A percentile compares a stretch with the other conserved stretches of the same genome.
Conservation (phyloP, 2,329 filamentous ascomycete genomes). For the Plenodomus tracheiphilus region DNA sequence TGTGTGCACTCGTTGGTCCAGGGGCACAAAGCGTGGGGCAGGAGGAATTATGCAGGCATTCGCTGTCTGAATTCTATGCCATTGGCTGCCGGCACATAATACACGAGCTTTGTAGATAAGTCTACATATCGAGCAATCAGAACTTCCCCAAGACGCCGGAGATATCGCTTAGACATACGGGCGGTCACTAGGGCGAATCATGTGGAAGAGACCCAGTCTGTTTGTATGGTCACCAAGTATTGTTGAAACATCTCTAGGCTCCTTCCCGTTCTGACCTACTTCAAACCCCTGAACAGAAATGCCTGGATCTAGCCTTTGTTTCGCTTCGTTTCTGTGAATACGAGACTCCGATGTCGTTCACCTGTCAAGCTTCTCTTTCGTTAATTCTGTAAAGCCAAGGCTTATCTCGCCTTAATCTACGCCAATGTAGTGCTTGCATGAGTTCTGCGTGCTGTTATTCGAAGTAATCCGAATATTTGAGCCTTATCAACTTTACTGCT, state of each 20-base stretch:
- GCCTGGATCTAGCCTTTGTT: not conserved
- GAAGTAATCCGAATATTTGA: too few relatives aligned
- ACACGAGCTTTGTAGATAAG: not conserved
- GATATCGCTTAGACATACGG: not conserved
- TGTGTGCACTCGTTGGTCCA: not conserved
- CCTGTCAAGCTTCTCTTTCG: slow-evolving; percentile 10
- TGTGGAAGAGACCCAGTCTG: not conserved
- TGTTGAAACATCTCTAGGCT: not conserved
- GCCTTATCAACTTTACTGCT: slow-evolving; percentile 25
- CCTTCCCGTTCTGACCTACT: not conserved
- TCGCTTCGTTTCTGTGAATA: not conserved
- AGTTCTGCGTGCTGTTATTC: too few relatives aligned
- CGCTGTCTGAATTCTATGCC: not conserved
- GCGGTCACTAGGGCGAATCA: not conserved
- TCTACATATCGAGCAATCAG: slow-evolving; percentile 1
- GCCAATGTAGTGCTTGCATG: slow-evolving; percentile 3
- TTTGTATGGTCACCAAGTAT: not conserved
- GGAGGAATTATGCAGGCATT: not conserved
- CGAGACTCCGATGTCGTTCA: not conserved
- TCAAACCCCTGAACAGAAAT: not conserved
- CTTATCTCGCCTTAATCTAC: slow-evolving; percentile 28
- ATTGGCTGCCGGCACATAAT: not conserved
- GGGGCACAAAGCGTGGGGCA: too few relatives aligned
- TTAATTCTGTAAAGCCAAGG: slow-evolving; percentile 21
- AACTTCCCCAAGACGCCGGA: slow-evolving; percentile 1